Conservation (phyloP, 1,284 basidiomycete genomes). For the Megacollybia platyphylla region DNA sequence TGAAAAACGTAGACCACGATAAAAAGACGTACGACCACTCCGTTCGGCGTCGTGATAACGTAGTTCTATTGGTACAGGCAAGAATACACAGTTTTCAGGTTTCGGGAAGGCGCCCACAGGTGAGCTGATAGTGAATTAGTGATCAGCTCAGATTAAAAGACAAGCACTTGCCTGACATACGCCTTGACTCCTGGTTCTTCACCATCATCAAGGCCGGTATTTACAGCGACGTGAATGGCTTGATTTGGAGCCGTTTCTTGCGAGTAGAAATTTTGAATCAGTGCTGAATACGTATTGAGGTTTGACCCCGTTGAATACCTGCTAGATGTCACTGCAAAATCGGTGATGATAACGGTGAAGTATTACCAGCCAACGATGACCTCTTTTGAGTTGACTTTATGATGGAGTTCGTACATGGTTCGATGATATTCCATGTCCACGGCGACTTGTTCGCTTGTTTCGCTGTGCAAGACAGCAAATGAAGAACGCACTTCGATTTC, state of each 20-base stretch:
- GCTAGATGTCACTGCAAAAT: slow-evolving; percentile 8
- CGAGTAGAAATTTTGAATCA: slow-evolving; percentile 98
- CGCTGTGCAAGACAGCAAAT: slow-evolving; percentile 86
- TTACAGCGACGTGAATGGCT: slow-evolving; percentile 88
- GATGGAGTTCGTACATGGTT: slow-evolving; percentile 85
- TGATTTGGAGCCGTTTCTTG: slow-evolving; percentile 84
- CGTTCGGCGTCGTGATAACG: slow-evolving; percentile 75
- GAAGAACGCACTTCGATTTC: slow-evolving; percentile 70
- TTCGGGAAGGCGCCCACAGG: slow-evolving; percentile 80
- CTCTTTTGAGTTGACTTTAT: slow-evolving; percentile 76
- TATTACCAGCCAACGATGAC: slow-evolving; percentile 83
- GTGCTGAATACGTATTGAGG: slow-evolving; percentile 90
- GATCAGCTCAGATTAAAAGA: slow-evolving; percentile 1
- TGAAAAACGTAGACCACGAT: slow-evolving; percentile 1
- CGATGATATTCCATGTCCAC: slow-evolving; percentile 96
- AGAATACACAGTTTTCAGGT: slow-evolving; percentile 86
- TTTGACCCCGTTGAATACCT: slow-evolving; percentile 88
- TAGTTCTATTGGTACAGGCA: slow-evolving; percentile 76
- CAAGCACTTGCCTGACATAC: slow-evolving; percentile 62
- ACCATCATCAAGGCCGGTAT: slow-evolving; percentile 70
- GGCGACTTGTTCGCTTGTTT: slow-evolving; percentile 85
- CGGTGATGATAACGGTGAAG: slow-evolving; percentile 6
- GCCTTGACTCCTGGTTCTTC: slow-evolving; percentile 77
- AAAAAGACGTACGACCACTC: slow-evolving; percentile 61
- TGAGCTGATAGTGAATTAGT: slow-evolving; percentile 33